Evolutionary conservation across 108 stramenopile genomes (phyloP).

Genomic region (Pseudonitzschia multistriata): DNA sequence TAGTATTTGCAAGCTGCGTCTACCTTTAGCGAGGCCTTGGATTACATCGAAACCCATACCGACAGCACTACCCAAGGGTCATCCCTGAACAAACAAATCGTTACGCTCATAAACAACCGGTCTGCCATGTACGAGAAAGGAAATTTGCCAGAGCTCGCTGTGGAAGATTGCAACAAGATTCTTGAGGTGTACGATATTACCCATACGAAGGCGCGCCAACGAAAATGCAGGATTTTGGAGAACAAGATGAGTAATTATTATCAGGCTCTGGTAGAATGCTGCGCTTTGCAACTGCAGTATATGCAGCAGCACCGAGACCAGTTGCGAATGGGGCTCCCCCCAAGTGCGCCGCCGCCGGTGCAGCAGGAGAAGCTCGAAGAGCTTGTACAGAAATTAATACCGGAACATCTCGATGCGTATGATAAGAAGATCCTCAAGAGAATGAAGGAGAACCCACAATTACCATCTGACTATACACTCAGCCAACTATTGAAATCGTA

Average conservation of each 20-base stretch:
- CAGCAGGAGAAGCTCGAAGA: slow-evolving; percentile 82
- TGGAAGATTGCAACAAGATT: slow-evolving; percentile 75
- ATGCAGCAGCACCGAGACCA: slow-evolving; percentile 83
- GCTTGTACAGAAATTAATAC: slow-evolving; percentile 57
- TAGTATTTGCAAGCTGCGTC: slow-evolving; percentile 79
- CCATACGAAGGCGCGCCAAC: slow-evolving; percentile 79
- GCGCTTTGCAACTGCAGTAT: slow-evolving; percentile 78
- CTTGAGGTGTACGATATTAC: slow-evolving; percentile 51
- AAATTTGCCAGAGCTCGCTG: slow-evolving; percentile 69
- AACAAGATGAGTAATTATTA: slow-evolving; percentile 30
- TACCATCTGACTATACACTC: slow-evolving; percentile 81
- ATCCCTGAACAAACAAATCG: slow-evolving; percentile 63
- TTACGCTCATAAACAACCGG: slow-evolving; percentile 88
- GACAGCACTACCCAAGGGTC: slow-evolving; percentile 21
- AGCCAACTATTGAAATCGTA: slow-evolving; percentile 75
- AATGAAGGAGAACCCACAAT: slow-evolving; percentile 5
- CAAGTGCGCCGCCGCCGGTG: slow-evolving; percentile 69
- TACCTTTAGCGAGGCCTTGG: slow-evolving; percentile 77
- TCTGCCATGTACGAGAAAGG: slow-evolving; percentile 93
- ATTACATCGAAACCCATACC: slow-evolving; percentile 50
- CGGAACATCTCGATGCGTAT: slow-evolving; percentile 60
- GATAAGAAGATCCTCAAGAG: slow-evolving; percentile 20
- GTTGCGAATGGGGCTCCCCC: slow-evolving; percentile 70
- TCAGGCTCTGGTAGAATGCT: slow-evolving; percentile 72
- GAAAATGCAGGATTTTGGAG: slow-evolving; percentile 84